phyloP scores from a whole-genome alignment of 1,139 yeast genomes.

The Fermentozyma sake region DNA sequence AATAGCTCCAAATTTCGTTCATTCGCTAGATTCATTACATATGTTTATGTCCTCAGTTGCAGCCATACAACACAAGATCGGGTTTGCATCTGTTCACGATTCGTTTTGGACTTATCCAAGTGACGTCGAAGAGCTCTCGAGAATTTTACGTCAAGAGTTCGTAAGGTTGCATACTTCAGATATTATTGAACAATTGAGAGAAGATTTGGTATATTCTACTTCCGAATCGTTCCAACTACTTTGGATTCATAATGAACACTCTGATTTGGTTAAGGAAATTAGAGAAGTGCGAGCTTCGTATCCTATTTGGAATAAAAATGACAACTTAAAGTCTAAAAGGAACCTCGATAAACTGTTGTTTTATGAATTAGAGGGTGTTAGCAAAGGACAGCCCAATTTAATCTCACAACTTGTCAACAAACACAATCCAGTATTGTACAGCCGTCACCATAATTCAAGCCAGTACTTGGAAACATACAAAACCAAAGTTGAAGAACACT shows the following conservation, averaged over 20 bases:
- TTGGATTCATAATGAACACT: slow-evolving; percentile 24
- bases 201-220: slow-evolving; percentile 24
- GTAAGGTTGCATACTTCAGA: slow-evolving; percentile 28
- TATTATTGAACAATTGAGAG: slow-evolving; percentile 21
- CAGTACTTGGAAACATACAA: slow-evolving; percentile 7
- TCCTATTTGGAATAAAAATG: slow-evolving; percentile 2
- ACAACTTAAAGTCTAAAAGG: slow-evolving; percentile 2
- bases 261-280: slow-evolving; percentile 15
- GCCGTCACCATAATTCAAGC: slow-evolving; percentile 3
- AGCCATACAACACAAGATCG: slow-evolving; percentile 15
- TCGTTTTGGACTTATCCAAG: slow-evolving; percentile 42
- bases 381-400: slow-evolving; percentile 1
- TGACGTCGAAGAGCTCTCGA: slow-evolving; percentile 24
- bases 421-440: slow-evolving; percentile 20
- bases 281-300: slow-evolving; percentile 11
- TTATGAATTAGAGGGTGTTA: slow-evolving; percentile 12
- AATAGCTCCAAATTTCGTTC: slow-evolving; percentile 44
- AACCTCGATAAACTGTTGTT: slow-evolving; percentile 10
- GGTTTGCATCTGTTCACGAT: slow-evolving; percentile 42
- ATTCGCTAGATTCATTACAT: slow-evolving; percentile 41
- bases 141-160: slow-evolving; percentile 29
- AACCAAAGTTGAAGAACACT: slow-evolving; percentile 2
- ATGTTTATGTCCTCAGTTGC: slow-evolving; percentile 33
- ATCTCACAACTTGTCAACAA: slow-evolving; percentile 11
- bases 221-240: slow-evolving; percentile 29